Evolutionary conservation across 768 basidiomycete genomes (phyloP).

Genomic region (Collybia nuda): DNA sequence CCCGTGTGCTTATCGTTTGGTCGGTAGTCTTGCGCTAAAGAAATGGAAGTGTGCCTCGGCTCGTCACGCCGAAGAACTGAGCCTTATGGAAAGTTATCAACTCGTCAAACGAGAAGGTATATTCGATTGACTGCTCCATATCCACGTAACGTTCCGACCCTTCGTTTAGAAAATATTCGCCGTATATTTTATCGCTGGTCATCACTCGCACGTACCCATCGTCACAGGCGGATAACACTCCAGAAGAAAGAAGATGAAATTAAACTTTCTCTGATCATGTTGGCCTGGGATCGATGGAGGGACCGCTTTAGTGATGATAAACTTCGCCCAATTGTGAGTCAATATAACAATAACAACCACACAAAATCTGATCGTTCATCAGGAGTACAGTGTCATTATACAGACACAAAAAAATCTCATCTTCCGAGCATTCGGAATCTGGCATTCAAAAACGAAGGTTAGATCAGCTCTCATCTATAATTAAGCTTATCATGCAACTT

Average conservation of each 20-base stretch:
- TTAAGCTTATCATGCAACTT: background rate
- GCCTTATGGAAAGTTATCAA: conserved; percentile 83
- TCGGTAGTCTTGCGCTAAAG: conserved; percentile 50
- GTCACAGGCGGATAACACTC: conserved; percentile 60
- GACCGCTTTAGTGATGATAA: conserved; percentile 66
- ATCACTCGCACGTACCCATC: conserved; percentile 52
- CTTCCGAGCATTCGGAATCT: conserved; percentile 68
- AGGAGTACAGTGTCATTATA: conserved; percentile 62
- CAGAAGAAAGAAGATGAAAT: conserved; percentile 65
- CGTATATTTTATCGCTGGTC: conserved; percentile 75
- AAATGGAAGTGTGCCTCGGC: conserved; percentile 68
- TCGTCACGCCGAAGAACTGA: conserved; percentile 69
- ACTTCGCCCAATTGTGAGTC: conserved; percentile 62
- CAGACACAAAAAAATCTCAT: conserved; percentile 61
- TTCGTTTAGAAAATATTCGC: conserved; percentile 56
- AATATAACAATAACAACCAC: background rate
- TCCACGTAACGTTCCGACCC: background rate
- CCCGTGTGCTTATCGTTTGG: conserved; percentile 2
- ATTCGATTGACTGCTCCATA: conserved; percentile 2
- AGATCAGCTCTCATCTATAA: conserved; percentile 10
- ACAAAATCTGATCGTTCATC: conserved; percentile 5
- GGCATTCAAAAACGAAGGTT: conserved; percentile 77
- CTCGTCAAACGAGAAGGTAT: conserved; percentile 79
- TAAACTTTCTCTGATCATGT: conserved; percentile 45
- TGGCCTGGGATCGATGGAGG: conserved; percentile 80